Evolutionary conservation across 768 basidiomycete genomes (phyloP), one percentile per base, ranked within the genome.

Genomic region (Fomitopsis pulvina): DNA sequence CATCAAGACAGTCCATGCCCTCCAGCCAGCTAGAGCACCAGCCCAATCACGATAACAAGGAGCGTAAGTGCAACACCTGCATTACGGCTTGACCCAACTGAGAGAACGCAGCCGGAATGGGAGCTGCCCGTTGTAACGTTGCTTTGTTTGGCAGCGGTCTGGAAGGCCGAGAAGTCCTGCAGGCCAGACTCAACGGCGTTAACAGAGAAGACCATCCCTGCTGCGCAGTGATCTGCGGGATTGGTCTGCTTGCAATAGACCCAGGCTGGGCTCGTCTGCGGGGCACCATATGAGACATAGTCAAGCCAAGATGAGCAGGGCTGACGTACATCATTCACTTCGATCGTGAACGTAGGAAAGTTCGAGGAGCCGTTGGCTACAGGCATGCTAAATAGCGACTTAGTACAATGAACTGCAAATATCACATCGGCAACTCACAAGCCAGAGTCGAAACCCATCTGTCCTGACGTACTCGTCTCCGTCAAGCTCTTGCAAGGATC

Each of bases 171-270:
- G 57, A 78, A 82, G 57, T 61, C 79, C 54, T 78, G 76, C 20
- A 72, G 51, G n/a, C 77, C 71, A 2, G 65, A 53, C 53, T 76
- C 77, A 27, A 71, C 65, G 11, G 81, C 72, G 60, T 81, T 85
- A 52, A 68, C 69, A 21, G 76, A 62, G 64, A 81, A 81, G 44
- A 81, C 79, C 81, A 82, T 83, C 42, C 80, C 80, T 39, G 65
- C 59, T 0, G 71, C 72, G 58, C 81, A 82, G 60, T 83, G 81
- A 38, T 56, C 63, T 2, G 52, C 65, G 60, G 80, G 81, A 3
- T 45, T 2, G 11, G 70, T 63, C 58, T 76, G 76, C 57, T 75
- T 76, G 68, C 80, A 81, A 65, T 73, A 80, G 2, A 65, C 74
- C 80, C 77, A 81, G 56, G 81, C 70, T 2, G 78, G 80, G 14